phyloP scores from a whole-genome alignment of 768 basidiomycete genomes.

The Lepiota brunneoincarnata region DNA sequence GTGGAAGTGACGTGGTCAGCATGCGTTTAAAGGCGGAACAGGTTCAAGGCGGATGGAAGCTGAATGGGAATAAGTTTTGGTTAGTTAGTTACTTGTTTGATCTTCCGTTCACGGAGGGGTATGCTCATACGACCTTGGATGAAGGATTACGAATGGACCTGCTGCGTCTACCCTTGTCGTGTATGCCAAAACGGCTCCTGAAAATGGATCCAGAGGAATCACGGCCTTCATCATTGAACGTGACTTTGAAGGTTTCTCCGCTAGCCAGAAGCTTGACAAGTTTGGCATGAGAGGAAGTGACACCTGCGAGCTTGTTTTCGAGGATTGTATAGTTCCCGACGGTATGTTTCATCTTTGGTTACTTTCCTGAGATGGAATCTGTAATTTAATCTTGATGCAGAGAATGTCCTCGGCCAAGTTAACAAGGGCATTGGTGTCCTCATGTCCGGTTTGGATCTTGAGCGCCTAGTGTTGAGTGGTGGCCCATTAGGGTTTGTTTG shows the following conservation, averaged over 20 bases:
- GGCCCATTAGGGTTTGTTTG: slow-evolving; percentile 79
- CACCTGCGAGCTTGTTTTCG: slow-evolving; percentile 91
- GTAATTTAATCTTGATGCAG: slow-evolving; percentile 34
- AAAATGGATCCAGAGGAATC: slow-evolving; percentile 81
- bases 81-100: slow-evolving; percentile 29
- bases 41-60: slow-evolving; percentile 67
- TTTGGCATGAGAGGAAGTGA: slow-evolving; percentile 97
- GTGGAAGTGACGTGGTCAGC: slow-evolving; percentile 94
- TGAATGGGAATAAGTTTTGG: slow-evolving; percentile 97
- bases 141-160: slow-evolving; percentile 94
- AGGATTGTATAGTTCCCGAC: slow-evolving; percentile 85
- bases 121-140: slow-evolving; percentile 8
- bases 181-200: slow-evolving; percentile 85
- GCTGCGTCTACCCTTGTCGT: slow-evolving; percentile 88
- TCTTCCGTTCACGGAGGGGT: not conserved
- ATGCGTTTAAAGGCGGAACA: slow-evolving; percentile 86
- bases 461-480: slow-evolving; percentile 87
- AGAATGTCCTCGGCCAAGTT: slow-evolving; percentile 80
- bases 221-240: slow-evolving; percentile 91
- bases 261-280: slow-evolving; percentile 90
- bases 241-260: slow-evolving; percentile 80
- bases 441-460: slow-evolving; percentile 93
- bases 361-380: not conserved
- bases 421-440: slow-evolving; percentile 82
- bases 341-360: slow-evolving; percentile 42